phyloP scores from a whole-genome alignment of 1,139 yeast species.

The Lipomyces yarrowii region DNA sequence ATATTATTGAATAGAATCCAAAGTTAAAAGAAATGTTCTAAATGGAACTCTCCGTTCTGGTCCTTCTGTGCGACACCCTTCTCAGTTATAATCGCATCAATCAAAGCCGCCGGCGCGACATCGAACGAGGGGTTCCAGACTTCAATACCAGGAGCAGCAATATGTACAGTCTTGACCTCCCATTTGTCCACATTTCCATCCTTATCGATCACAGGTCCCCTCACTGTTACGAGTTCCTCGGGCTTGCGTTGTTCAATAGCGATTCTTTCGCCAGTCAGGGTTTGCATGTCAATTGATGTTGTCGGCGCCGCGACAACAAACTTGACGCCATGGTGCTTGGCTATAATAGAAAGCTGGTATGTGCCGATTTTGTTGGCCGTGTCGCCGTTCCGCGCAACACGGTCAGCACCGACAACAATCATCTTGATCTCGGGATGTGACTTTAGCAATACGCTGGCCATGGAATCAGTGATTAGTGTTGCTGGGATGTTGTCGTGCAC shows the following conservation, averaged over 20 bases:
- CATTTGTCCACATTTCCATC: constrained; percentile 38
- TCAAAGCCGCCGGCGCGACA: constrained; percentile 78
- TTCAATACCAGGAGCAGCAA: constrained; percentile 80
- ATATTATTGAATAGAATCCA: background rate
- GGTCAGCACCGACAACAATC: constrained; percentile 97
- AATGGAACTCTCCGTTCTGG: constrained; percentile 39
- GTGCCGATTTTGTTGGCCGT: constrained; percentile 98
- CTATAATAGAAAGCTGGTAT: constrained; percentile 76
- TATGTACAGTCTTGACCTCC: constrained; percentile 55
- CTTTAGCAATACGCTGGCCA: constrained; percentile 76
- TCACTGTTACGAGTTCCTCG: constrained; percentile 72
- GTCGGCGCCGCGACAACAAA: constrained; percentile 95
- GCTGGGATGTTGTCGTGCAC: constrained; percentile 85
- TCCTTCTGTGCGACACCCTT: constrained; percentile 50
- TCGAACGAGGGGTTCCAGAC: constrained; percentile 98
- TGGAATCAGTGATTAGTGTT: constrained; percentile 85
- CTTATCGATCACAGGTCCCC: constrained; percentile 55
- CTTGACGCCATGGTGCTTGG: constrained; percentile 59
- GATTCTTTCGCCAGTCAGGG: constrained; percentile 69
- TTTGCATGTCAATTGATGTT: constrained; percentile 77
- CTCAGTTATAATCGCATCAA: constrained; percentile 90
- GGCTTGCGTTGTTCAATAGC: constrained; percentile 87
- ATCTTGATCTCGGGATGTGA: constrained; percentile 65
- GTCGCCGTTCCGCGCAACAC: constrained; percentile 90
- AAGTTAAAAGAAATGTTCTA: constrained; percentile 27